Base-by-base conservation (phyloP, 176 grass and related monocot species). In the Oryza officinalis region DNA sequence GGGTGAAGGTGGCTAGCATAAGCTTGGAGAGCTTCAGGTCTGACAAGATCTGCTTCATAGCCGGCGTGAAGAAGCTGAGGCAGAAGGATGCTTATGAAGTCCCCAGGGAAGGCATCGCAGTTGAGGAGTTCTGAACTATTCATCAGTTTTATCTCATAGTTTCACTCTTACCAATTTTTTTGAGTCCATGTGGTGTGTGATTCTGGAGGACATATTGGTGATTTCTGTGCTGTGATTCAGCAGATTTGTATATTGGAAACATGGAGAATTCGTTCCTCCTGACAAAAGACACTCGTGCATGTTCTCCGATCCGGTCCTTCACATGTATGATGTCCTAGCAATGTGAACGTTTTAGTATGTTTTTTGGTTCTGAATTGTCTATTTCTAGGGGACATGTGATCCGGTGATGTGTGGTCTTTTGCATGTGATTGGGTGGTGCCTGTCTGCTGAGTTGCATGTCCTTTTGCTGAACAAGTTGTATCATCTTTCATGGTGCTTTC, bases 41-140 rank as follows among this genome's bases (percentile, higher is more conserved):
- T 1, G 96, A 96, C 87, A 98, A 96, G 89, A 59, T 99, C 17
- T 84, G 89, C 86, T 96, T 99, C 94, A 89, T 91, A 13, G 96
- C 93, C 4, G 91, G 96, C 2, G 93, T 99, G 89, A 99, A 99
- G 84, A 99, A 99, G 68, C 72, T 96, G 72, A 90, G 87, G 81
- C 83, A 87, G 35, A 99, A 94, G 82, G 93, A 99, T 33, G 93
- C 88, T 27, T 99, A 96, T 13, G 96, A 99, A 59, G 71, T 89
- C 8, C 91, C 93, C 6, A 85, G 89, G 0, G 96, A 99, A 50
- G 89, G 86, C 14, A 64, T 92, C 87, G 86, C 83, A 22, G 78
- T 94, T 6, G 85, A 96, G 44, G 96, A 99, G 80, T 99, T 94
- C 89, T 99, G 80, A 90, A 15, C 84, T 27, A 32, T 20, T 41